Conservation (phyloP, 2,329 filamentous ascomycete genomes). For the Trichophyton schoenleinii region DNA sequence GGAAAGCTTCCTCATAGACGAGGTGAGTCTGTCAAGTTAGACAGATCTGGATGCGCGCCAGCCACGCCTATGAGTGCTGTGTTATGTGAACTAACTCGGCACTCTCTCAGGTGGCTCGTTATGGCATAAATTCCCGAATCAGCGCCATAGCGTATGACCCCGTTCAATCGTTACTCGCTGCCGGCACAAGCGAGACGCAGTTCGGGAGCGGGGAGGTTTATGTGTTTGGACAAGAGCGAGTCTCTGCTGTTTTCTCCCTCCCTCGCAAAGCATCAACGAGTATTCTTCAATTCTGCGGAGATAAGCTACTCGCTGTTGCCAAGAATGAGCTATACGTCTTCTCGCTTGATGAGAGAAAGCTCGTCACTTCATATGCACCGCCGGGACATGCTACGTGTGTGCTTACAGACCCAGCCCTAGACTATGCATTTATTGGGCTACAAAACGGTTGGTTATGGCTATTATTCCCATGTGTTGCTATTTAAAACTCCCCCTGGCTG, state of each 20-base stretch:
- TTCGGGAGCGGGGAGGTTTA: slow-evolving; percentile 82
- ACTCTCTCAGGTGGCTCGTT: slow-evolving; percentile 47
- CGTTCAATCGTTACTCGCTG: slow-evolving; percentile 79
- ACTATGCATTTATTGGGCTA: slow-evolving; percentile 81
- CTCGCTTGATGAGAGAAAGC: slow-evolving; percentile 58
- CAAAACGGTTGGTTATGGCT: slow-evolving; percentile 44
- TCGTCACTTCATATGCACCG: slow-evolving; percentile 58
- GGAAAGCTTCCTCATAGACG: slow-evolving; percentile 69
- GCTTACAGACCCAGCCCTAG: slow-evolving; percentile 75
- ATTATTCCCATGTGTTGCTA: background rate
- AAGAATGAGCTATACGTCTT: slow-evolving; percentile 78
- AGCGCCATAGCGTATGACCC: slow-evolving; percentile 85
- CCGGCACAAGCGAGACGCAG: slow-evolving; percentile 78
- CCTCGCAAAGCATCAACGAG: slow-evolving; percentile 62
- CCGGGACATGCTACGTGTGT: slow-evolving; percentile 64
- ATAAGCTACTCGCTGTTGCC: slow-evolving; percentile 68
- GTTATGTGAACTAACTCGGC: background rate
- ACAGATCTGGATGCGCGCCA: slow-evolving; percentile 9
- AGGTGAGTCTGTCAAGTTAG: slow-evolving; percentile 39
- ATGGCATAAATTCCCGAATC: slow-evolving; percentile 64
- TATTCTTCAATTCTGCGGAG: slow-evolving; percentile 69
- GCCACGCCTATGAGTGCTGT: slow-evolving; percentile 11
- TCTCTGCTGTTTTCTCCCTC: slow-evolving; percentile 61
- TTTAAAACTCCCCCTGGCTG: background rate
- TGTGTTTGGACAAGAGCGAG: slow-evolving; percentile 69